Base-by-base conservation (phyloP, 2,329 filamentous ascomycete genomes). In the Xylariaceae sp. region DNA sequence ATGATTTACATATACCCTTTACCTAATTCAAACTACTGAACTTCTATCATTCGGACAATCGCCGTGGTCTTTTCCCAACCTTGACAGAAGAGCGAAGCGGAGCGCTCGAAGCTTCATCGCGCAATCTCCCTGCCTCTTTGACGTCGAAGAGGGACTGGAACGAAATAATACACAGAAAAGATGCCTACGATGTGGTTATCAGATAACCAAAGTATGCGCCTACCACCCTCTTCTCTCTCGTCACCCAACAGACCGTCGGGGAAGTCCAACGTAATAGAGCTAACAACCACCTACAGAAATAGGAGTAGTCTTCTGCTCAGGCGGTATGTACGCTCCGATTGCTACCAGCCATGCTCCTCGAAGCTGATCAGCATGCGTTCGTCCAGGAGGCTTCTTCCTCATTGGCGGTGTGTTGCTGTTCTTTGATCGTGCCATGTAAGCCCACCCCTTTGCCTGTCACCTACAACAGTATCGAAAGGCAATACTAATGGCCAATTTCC, bases 151-250 rank as follows among this genome's bases (percentile, higher is more conserved):
- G 4, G 22, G 22, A 28, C 14, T 42, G 17, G 11, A 42, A n/a
- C n/a, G 4, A 19, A 3, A 42, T n/a, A 42, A 16, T 12, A 19
- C 11, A 17, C 13, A 51, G 14, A 43, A 39, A 81, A 71, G 48
- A 89, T 92, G 88, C 88, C 88, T 67, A 88, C 90, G 55, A 95
- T 96, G 89, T 97, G 93, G 93, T 81, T 97, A 67, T 89, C 92
- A 65, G 93, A 97, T 75, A 84, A 88, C 69, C 93, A 97, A 74
- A 97, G 93, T 96, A 81, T 67, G 88, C 78, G 22, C 38, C 33
- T 14, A 43, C 33, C 28, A 17, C 22, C 4, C 7, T 28, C 4
- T 28, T 28, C 4, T 7, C 22, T 28, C 4, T 28, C 7, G 22
- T 28, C 22, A 5, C 22, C 22, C 22, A n/a, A n/a, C n/a, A n/a